Evolutionary conservation across 306 rosid genomes (phyloP).

Genomic region (Medicago lupulina): DNA sequence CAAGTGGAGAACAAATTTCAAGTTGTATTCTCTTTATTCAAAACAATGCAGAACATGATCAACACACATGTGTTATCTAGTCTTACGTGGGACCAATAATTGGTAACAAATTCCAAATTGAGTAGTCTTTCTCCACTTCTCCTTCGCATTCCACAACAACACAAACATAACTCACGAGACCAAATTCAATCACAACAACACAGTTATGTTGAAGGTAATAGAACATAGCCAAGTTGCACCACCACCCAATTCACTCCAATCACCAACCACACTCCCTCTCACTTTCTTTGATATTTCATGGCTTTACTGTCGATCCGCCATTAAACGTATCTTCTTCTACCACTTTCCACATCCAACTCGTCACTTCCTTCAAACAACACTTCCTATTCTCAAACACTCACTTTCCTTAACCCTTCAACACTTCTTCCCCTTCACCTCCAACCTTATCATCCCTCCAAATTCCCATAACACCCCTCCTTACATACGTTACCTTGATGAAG

Average conservation of each 20-base stretch:
- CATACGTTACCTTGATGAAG: conserved; percentile 23
- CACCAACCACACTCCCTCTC: conserved; percentile 42
- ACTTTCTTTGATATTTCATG: conserved; percentile 49
- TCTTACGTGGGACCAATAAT: neutral
- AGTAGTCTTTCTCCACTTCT: neutral
- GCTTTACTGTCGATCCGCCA: neutral
- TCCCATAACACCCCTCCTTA: conserved; percentile 28
- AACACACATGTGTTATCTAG: too few species aligned
- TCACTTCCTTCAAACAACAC: conserved; percentile 35
- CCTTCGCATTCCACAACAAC: neutral
- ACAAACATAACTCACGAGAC: conserved; percentile 7
- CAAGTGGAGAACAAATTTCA: too few species aligned
- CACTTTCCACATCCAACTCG: conserved; percentile 35
- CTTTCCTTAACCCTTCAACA: conserved; percentile 52
- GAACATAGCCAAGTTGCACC: conserved; percentile 39
- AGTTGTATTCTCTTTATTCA: too few species aligned
- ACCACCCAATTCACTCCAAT: conserved; percentile 29
- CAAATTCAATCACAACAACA: too few species aligned
- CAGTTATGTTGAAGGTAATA: conserved; percentile 9
- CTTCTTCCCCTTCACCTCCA: conserved; percentile 47
- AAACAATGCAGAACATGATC: too few species aligned
- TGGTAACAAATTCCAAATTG: neutral
- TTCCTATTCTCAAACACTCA: conserved; percentile 49
- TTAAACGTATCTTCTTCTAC: conserved; percentile 49
- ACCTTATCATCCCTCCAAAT: conserved; percentile 38